Evolutionary conservation across 2,329 filamentous ascomycete genomes (phyloP), one percentile per base, ranked within the genome.

Genomic region (Zymoseptoria passerinii): DNA sequence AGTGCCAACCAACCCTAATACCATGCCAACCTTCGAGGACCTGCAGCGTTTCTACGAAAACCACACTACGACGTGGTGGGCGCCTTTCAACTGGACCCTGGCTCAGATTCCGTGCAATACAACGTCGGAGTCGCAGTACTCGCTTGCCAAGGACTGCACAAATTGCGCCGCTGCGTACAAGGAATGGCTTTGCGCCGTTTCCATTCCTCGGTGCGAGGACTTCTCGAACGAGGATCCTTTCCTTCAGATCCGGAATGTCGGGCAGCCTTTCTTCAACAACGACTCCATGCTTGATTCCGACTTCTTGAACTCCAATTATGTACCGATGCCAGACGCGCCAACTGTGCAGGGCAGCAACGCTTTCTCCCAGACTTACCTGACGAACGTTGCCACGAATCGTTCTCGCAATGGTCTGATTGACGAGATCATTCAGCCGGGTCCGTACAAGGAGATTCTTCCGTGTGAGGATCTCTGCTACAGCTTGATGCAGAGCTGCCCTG

Each of bases 391-490:
- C 0, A 66, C 71, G 3, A 72, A 72, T 55, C 61, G 56, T 8
- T 69, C 66, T 10, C 66, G 72, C n/a, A 73, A 73, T 56, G 58
- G 63, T 75, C 83, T 52, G 13, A 68, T 73, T 57, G 91, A 96
- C 68, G 67, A 77, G 1, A 65, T 76, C 0, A 84, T 97, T 59
- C 74, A 80, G 61, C 92, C 94, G 0, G 94, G 94, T 0, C 94
- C 94, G 0, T 97, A 99, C 75, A 95, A 92, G 70, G 94, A 99
- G 76, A 78, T 97, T 19, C 77, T 96, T 8, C 94, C 94, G 0
- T 97, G 92, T 68, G 83, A 89, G 61, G 88, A 95, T 63, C 76
- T 96, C 54, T 99, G 94, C 76, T 94, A 91, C 71, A 83, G 87
- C 56, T 80, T 99, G 1, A 89, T 95, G 9, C 85, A 88, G 74